Percentiles rank a stretch among this genome's conserved stretches.
Conservation (phyloP, 192 early-diverging fungal genomes). For the Coemansia sp. region DNA sequence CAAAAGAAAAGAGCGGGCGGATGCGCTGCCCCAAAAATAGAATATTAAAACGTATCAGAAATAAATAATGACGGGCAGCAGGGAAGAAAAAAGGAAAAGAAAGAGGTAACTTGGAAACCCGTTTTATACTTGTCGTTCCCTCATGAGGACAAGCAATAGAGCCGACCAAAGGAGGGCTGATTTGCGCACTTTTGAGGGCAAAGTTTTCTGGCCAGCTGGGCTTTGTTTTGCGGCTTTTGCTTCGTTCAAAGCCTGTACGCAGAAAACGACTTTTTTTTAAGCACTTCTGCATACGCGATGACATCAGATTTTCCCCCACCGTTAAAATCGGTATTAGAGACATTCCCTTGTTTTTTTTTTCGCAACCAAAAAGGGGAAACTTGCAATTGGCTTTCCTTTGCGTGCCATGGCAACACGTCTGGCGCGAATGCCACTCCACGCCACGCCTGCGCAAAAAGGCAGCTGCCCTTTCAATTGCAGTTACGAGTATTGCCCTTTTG, state of each 20-base stretch:
- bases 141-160: neutral
- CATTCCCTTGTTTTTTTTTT: neutral
- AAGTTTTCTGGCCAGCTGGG: neutral
- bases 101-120: neutral
- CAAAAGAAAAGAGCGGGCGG: neutral
- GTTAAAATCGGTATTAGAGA: neutral
- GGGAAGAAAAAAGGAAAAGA: slow-evolving; percentile 2
- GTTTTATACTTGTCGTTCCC: neutral
- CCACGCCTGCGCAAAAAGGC: neutral
- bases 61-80: neutral
- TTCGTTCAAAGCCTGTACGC: neutral
- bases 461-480: neutral
- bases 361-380: neutral
- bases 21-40: slow-evolving; percentile 1
- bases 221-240: too few relatives aligned
- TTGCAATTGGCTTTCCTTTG: neutral
- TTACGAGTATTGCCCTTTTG: too few relatives aligned
- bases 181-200: too few relatives aligned
- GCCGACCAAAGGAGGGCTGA: too few relatives aligned
- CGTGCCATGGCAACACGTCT: neutral
- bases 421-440: neutral
- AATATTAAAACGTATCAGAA: slow-evolving; percentile 8
- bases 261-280: neutral
- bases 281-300: slow-evolving; percentile 4
- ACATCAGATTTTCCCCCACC: slow-evolving; percentile 5